Evolutionary conservation across 2,329 filamentous ascomycete genomes (phyloP), one percentile per base, ranked within the genome.

Genomic region (Diaporthe capsici): DNA sequence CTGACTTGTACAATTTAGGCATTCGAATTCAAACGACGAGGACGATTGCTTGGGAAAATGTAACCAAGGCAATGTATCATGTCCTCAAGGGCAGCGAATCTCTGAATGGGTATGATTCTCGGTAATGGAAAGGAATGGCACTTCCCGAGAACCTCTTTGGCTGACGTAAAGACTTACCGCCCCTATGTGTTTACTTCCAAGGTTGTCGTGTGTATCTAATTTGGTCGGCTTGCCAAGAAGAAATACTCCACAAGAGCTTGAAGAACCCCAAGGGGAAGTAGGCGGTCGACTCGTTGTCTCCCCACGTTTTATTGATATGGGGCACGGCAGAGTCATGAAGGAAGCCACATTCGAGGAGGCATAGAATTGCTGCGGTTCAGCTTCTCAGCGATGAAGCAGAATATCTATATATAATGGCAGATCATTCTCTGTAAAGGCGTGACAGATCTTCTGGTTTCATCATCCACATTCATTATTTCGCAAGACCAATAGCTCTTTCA

Each of bases 241-340:
- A 37, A 37, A 37, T 8, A 53, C 63, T 39, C 63, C 44, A 49
- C 63, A 25, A 15, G 7, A 22, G 13, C 49, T 68, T 37, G 12
- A 3, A 15, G 51, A 34, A 15, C 63, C 44, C 44, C 44, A 68
- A 37, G 63, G 63, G 63, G 44, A 53, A n/a, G 31, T 15, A n/a
- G 12, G 47, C 28, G 25, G 28, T 68, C 63, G 63, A 68, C 63
- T 68, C 63, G 28, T 39, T 31, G 63, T 39, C 44, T 53, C 63
- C 63, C 44, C 63, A 68, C 47, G 44, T 39, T 25, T 51, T 37
- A 68, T 25, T 51, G 28, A 51, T 10, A 68, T 53, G 63, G 44
- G 12, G 61, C 44, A 22, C 37, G 39, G 8, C 61, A 51, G 61
- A 67, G 63, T 68, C 31, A 68, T 68, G 28, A 53, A 53, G 22